These are phyloP conservation scores for Cicer judaicum DNA, from an alignment of 306 rosid species.

Conservation along the genomic window DNA sequence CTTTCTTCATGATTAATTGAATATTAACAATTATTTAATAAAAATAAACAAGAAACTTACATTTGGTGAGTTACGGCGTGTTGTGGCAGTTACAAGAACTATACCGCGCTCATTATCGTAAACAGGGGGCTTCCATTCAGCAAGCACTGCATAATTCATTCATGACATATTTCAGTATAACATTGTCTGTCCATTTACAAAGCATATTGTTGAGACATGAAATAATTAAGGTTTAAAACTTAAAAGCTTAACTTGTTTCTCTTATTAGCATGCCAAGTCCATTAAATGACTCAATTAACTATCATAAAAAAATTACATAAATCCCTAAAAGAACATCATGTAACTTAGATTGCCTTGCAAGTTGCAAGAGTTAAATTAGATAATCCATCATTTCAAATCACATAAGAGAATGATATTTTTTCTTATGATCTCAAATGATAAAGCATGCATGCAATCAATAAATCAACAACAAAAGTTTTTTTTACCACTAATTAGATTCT, in stretches of 20 bases:
- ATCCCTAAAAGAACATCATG: neutral
- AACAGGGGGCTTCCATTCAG: conserved; percentile 46
- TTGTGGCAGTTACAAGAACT: conserved; percentile 41
- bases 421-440: conserved; percentile 12
- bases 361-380: neutral
- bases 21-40: neutral
- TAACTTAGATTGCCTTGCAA: neutral
- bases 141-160: conserved; percentile 46
- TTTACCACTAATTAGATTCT: neutral
- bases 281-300: neutral
- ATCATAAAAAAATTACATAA: neutral
- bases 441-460: conserved; percentile 1
- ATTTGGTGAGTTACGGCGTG: conserved; percentile 39
- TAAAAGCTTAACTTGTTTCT: conserved; percentile 3
- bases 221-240: neutral
- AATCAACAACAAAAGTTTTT: neutral
- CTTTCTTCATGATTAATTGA: no score
- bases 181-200: conserved; percentile 8
- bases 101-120: conserved; percentile 33
- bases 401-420: conserved; percentile 4
- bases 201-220: neutral
- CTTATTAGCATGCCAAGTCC: conserved; percentile 5
- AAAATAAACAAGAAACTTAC: conserved; percentile 35
- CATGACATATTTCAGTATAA: conserved; percentile 25
- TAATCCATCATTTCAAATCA: neutral